Evolutionary conservation across 768 basidiomycete species (phyloP), one percentile per base, ranked within the genome.

Genomic region (Cyclocybe cylindracea): DNA sequence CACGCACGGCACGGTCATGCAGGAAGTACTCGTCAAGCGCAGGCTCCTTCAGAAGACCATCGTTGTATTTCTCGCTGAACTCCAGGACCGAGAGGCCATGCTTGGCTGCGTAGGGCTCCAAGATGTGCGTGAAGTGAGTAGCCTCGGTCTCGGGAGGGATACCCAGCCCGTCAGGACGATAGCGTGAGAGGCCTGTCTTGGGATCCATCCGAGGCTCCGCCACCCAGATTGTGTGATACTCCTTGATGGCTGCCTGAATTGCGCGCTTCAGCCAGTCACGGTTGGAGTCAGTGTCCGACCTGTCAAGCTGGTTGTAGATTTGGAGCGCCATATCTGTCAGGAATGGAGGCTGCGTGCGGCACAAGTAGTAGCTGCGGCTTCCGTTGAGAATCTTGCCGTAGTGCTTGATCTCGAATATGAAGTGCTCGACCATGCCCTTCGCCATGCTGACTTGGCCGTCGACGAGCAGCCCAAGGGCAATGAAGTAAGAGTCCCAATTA

Each of bases 91-190:
- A 94, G 38, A 99, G 78, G 4, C 96, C 93, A 57, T 94, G 87
- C 72, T 96, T 95, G 47, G 78, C 78, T 33, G 97, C 97, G 64
- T 83, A 98, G 2, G 97, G 97, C 70, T 97, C 93, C 42, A 99
- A 84, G 62, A 98, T 89, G 66, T 97, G 94, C 2, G 94, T 98
- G 70, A 99, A 99, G 73, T 99, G 97, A 6, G 89, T 89, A 2
- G 97, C 97, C 69, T 99, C 97, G 0, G 97, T 99, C 75, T 99
- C 97, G 0, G 97, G 97, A 10, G 96, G 97, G 52, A 99, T 97
- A 29, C 97, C 97, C 8, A 93, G 66, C 10, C 97, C 97, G 54
- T 89, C 92, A 7, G 96, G 96, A 29, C 95, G 86, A 72, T 87
- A 99, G 43, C 97, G 85, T 0, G 95, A 97, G 11, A 99, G 82